A percentile compares a stretch with the other conserved stretches of the same genome.
Evolutionary conservation across 495 filamentous ascomycete species (phyloP).

Genomic region (Hypoxylon trugodes): DNA sequence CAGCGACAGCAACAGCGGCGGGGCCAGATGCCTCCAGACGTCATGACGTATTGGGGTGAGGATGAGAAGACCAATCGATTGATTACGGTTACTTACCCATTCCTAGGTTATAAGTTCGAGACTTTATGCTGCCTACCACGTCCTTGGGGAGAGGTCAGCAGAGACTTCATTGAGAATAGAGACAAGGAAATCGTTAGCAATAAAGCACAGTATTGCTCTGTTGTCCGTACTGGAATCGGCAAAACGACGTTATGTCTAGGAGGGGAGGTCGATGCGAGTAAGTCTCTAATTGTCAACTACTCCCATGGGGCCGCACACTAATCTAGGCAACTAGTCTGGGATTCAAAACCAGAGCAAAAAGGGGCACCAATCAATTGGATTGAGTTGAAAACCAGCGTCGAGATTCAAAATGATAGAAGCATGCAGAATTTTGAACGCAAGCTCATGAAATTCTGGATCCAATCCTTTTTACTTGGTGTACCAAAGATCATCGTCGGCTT

Average conservation of each 20-base stretch:
- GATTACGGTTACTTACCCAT: conserved; percentile 23
- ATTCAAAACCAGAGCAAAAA: conserved; percentile 71
- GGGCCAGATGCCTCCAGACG: conserved; percentile 45
- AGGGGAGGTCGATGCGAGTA: conserved; percentile 94
- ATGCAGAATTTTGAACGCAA: conserved; percentile 84
- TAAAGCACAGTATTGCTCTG: conserved; percentile 90
- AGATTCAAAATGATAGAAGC: conserved; percentile 69
- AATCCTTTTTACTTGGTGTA: conserved; percentile 93
- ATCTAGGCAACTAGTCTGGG: conserved; percentile 69
- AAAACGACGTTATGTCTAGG: conserved; percentile 76
- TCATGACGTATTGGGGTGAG: conserved; percentile 69
- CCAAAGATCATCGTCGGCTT: conserved; percentile 92
- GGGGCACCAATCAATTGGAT: conserved; percentile 85
- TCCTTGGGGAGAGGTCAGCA: conserved; percentile 73
- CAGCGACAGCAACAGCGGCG: conserved; percentile 73
- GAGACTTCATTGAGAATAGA: conserved; percentile 80
- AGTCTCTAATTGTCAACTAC: conserved; percentile 29
- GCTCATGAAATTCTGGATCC: conserved; percentile 93
- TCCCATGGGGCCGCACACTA: background rate
- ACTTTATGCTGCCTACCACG: conserved; percentile 76
- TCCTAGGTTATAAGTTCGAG: conserved; percentile 94
- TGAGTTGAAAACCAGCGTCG: conserved; percentile 90
- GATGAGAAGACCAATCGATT: background rate
- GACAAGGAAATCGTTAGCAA: conserved; percentile 79
- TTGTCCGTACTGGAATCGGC: conserved; percentile 87